Evolutionary conservation across 768 basidiomycete genomes (phyloP).

Genomic region (Pleurotus djamor): DNA sequence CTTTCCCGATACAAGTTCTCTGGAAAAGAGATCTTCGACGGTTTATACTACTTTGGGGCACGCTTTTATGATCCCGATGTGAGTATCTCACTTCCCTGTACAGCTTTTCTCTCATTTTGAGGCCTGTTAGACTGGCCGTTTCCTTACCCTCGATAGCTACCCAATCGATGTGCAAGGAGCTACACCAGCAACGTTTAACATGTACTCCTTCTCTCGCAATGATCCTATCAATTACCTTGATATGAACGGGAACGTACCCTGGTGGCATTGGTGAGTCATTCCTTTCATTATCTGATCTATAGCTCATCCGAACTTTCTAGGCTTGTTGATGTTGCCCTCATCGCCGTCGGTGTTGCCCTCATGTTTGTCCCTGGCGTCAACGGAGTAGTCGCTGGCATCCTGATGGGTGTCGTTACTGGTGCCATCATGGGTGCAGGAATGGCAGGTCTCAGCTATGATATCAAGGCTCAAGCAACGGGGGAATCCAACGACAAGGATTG

Average conservation of each 20-base stretch:
- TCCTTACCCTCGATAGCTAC: constrained; percentile 4
- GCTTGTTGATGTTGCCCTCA: neutral
- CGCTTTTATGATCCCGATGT: constrained; percentile 5
- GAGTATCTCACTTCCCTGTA: neutral
- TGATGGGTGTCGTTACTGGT: neutral
- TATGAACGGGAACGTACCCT: constrained; percentile 7
- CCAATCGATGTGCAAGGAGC: constrained; percentile 1
- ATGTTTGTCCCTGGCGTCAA: constrained; percentile 1
- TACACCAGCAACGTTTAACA: constrained; percentile 6
- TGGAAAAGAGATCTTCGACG: constrained; percentile 5
- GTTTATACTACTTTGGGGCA: neutral
- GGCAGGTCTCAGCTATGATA: neutral
- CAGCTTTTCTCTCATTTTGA: neutral
- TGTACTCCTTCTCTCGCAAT: constrained; percentile 8
- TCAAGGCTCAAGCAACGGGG: neutral
- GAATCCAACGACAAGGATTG: constrained; percentile 1
- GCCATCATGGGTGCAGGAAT: neutral
- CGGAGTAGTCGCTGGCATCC: neutral
- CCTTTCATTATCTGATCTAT: neutral
- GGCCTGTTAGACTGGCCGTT: neutral
- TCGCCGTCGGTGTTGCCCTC: neutral
- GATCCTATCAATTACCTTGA: constrained; percentile 7
- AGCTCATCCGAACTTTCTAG: neutral
- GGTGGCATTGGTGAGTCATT: constrained; percentile 7
- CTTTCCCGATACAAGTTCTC: constrained; percentile 3